Base-by-base conservation (phyloP, 1,139 yeast species). In the Blastobotrys persicus region DNA sequence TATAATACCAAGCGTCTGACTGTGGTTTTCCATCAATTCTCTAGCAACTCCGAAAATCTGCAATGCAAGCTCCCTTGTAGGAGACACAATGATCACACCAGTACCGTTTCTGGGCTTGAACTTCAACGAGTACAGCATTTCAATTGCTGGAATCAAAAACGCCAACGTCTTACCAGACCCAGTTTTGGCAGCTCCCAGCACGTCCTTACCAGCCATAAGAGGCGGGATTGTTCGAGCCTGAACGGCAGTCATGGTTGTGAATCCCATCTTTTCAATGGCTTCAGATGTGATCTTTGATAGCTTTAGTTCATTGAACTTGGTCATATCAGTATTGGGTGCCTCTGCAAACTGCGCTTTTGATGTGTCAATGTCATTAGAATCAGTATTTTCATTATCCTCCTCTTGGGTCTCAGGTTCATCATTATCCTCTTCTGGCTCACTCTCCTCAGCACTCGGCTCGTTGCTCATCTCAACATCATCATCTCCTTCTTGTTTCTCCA, bases 121-220 rank as follows among this genome's bases (percentile, higher is more conserved):
- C 66, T 84, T 86, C 62, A 92, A 78, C 14, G 95, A 84, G 66
- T 91, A 87, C 51, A 92, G 75, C 73, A 89, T 74, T 71, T 92
- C 98, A 55, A 94, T 83, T 41, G 98, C 97, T 9, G 99, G 99
- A 52, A 92, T 78, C 61, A 94, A 75, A 62, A 92, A 92, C 2
- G 98, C 95, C 52, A 92, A 70, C 0, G 99, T 92, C 66, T 92
- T 92, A 44, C 99, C 99, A 0, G 96, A 88, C 65, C 99, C 99
- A 0, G 99, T 94, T 6, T 95, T 85, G 9, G 98, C 98, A 63
- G 92, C 94, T 50, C 98, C 99, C 57, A 94, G 81, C 7, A 92
- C 79, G 67, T 92, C 98, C 45, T 61, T 91, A 40, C 98, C 98
- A 0, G 98, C 96, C 59, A 91, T 74, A 57, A 92, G 75, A 13